A percentile compares a stretch with the other conserved stretches of the same genome.
Evolutionary conservation across 768 basidiomycete species (phyloP).

Genomic region (Cystobasidiopsis lactophilus): DNA sequence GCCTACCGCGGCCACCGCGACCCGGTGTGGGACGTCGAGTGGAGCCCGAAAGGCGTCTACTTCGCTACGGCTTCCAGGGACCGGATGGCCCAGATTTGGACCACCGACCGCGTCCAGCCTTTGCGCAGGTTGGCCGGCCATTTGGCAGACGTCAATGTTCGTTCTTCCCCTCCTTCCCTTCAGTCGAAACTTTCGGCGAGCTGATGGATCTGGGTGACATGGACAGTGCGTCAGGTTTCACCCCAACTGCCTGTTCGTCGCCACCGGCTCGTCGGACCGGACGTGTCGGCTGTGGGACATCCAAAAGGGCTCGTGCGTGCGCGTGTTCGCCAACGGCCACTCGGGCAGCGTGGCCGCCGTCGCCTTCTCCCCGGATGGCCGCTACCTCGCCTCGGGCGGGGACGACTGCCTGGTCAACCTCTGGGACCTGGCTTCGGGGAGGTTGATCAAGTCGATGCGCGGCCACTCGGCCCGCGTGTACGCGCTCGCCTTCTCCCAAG

Average conservation of each 20-base stretch:
- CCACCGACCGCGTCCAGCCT: constrained; percentile 67
- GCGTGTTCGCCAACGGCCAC: constrained; percentile 76
- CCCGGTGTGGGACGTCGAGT: constrained; percentile 96
- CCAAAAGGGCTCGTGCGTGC: constrained; percentile 77
- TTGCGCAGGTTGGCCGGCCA: constrained; percentile 87
- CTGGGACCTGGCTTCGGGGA: constrained; percentile 92
- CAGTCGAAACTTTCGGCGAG: background rate
- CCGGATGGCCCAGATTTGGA: constrained; percentile 85
- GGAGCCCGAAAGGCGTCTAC: constrained; percentile 96
- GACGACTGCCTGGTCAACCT: constrained; percentile 84
- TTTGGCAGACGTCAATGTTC: constrained; percentile 84
- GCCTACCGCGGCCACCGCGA: constrained; percentile 90
- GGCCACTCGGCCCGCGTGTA: constrained; percentile 79
- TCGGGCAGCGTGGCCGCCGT: constrained; percentile 66
- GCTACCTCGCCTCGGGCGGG: constrained; percentile 73
- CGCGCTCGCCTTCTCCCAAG: constrained; percentile 73
- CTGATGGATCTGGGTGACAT: background rate
- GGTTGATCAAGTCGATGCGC: constrained; percentile 83
- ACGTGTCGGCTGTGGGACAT: constrained; percentile 95
- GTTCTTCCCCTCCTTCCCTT: constrained; percentile 24
- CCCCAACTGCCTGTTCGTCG: constrained; percentile 89
- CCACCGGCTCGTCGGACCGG: constrained; percentile 89
- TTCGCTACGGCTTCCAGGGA: constrained; percentile 91
- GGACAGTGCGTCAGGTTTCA: constrained; percentile 79
- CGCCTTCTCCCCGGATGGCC: constrained; percentile 80